Percentiles rank a stretch among this genome's conserved stretches.
These are phyloP conservation scores for Polygonum aviculare DNA, from an alignment of 148 eudicot species.

Conservation along the genomic window DNA sequence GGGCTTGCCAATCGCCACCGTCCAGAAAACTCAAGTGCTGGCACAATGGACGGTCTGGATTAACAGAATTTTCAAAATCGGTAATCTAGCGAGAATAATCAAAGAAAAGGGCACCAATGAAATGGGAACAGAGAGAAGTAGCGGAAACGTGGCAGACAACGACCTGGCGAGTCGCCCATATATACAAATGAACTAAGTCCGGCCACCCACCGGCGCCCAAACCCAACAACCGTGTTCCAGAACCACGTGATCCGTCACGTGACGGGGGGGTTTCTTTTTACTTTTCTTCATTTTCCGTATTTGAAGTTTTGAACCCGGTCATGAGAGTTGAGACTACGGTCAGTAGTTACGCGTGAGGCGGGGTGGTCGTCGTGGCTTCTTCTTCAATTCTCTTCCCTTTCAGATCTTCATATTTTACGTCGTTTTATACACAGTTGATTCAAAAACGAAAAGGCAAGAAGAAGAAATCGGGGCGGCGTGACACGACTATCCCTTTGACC, in stretches of 20 bases:
- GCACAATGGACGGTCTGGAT: conserved; percentile 2
- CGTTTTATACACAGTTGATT: background rate
- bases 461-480: conserved; percentile 12
- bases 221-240: background rate
- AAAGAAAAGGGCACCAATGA: background rate
- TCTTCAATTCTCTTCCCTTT: background rate
- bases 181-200: background rate
- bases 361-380: background rate
- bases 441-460: background rate
- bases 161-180: background rate
- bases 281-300: background rate
- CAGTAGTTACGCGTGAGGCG: background rate
- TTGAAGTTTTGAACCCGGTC: background rate
- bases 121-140: background rate
- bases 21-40: background rate
- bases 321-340: background rate
- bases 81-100: background rate
- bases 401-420: background rate
- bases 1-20: background rate
- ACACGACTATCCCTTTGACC: conserved; percentile 20
- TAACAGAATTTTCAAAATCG: background rate
- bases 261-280: conserved; percentile 5
- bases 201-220: background rate
- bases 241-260: conserved; percentile 7
- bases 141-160: background rate